phyloP scores from a whole-genome alignment of 2,329 filamentous ascomycete species.

The Cadophora gregata region DNA sequence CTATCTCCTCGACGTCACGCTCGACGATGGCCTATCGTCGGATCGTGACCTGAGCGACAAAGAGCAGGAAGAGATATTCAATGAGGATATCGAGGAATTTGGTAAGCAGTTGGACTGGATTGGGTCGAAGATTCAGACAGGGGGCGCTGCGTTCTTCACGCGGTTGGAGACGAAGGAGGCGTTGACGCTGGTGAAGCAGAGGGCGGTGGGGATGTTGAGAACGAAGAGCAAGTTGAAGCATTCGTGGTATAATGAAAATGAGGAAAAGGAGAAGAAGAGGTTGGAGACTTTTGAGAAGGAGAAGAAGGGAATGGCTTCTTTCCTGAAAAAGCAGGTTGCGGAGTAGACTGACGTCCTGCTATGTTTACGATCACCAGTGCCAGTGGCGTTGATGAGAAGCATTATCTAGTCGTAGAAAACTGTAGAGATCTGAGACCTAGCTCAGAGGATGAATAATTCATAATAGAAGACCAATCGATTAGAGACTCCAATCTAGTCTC shows the following conservation, averaged over 20 bases:
- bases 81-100: slow-evolving; percentile 73
- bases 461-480: background rate
- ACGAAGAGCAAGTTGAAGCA: slow-evolving; percentile 72
- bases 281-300: slow-evolving; percentile 47
- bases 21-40: slow-evolving; percentile 65
- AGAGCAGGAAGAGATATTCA: slow-evolving; percentile 62
- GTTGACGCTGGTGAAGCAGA: slow-evolving; percentile 75
- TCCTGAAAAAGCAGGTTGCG: slow-evolving; percentile 31
- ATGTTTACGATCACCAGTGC: background rate
- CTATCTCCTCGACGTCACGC: slow-evolving; percentile 73
- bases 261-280: slow-evolving; percentile 27
- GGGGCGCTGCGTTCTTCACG: slow-evolving; percentile 73
- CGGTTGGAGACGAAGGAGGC: slow-evolving; percentile 79
- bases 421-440: background rate
- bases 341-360: background rate
- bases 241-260: slow-evolving; percentile 54
- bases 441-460: background rate
- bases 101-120: slow-evolving; percentile 62
- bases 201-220: slow-evolving; percentile 73
- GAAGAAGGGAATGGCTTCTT: slow-evolving; percentile 38
- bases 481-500: slow-evolving; percentile 21
- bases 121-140: slow-evolving; percentile 71
- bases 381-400: background rate
- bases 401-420: background rate
- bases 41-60: slow-evolving; percentile 42